Evolutionary conservation across 2,329 filamentous ascomycete genomes (phyloP).

Genomic region (Raffaelea deltoideospora): DNA sequence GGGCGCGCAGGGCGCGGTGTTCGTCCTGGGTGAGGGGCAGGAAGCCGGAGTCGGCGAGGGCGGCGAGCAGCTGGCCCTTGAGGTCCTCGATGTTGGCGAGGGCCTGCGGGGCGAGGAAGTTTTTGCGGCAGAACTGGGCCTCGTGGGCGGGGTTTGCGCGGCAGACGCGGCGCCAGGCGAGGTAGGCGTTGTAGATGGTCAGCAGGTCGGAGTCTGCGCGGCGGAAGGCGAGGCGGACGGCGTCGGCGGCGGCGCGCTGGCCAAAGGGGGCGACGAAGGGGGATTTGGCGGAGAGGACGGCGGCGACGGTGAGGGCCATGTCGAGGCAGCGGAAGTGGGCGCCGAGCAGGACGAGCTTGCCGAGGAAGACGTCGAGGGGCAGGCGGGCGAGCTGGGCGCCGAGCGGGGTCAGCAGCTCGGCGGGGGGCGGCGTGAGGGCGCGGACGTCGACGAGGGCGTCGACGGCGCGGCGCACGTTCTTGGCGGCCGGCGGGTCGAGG

Average conservation of each 20-base stretch:
- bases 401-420: slow-evolving; percentile 74
- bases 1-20: slow-evolving; percentile 49
- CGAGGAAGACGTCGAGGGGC: slow-evolving; percentile 85
- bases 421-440: slow-evolving; percentile 62
- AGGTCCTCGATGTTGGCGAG: slow-evolving; percentile 87
- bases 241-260: slow-evolving; percentile 67
- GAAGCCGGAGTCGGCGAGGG: slow-evolving; percentile 74
- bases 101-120: slow-evolving; percentile 80
- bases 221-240: slow-evolving; percentile 63
- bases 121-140: slow-evolving; percentile 84
- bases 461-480: slow-evolving; percentile 85
- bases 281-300: slow-evolving; percentile 86
- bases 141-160: slow-evolving; percentile 50
- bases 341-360: slow-evolving; percentile 80
- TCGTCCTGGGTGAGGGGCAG: slow-evolving; percentile 62
- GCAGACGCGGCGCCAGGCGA: slow-evolving; percentile 74
- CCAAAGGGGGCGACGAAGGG: slow-evolving; percentile 82
- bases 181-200: slow-evolving; percentile 88
- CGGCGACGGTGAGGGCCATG: slow-evolving; percentile 79
- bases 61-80: slow-evolving; percentile 77
- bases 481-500: slow-evolving; percentile 75
- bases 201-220: slow-evolving; percentile 82
- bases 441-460: slow-evolving; percentile 89
- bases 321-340: slow-evolving; percentile 83
- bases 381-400: slow-evolving; percentile 77